phyloP scores from a whole-genome alignment of 306 rosid species.

The Malus fusca region DNA sequence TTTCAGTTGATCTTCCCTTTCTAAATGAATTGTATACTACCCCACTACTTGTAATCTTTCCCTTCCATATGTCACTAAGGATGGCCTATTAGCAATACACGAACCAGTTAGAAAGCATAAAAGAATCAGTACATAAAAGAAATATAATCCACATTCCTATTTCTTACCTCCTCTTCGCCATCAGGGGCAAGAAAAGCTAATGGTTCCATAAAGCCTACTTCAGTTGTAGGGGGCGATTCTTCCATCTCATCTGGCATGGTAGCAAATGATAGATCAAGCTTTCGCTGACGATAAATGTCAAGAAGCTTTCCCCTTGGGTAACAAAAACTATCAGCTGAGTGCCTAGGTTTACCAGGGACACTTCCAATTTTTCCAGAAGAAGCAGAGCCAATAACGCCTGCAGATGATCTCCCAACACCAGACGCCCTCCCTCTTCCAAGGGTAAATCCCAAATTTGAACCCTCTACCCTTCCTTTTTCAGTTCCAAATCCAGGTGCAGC shows the following conservation, averaged over 20 bases:
- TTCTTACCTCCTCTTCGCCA: constrained; percentile 43
- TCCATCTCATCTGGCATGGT: constrained; percentile 40
- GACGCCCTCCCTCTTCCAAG: constrained; percentile 46
- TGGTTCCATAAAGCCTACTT: constrained; percentile 33
- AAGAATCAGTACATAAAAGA: neutral
- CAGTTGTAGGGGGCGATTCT: constrained; percentile 27
- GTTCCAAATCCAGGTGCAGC: constrained; percentile 56
- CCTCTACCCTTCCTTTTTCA: constrained; percentile 47
- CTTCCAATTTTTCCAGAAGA: constrained; percentile 22
- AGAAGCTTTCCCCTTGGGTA: constrained; percentile 61
- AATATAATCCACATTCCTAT: neutral
- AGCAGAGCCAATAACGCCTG: constrained; percentile 24
- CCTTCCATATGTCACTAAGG: constrained; percentile 43
- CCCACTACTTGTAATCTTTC: constrained; percentile 45
- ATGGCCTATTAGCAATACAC: constrained; percentile 23
- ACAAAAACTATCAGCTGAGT: constrained; percentile 27
- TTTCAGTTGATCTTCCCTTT: constrained; percentile 31
- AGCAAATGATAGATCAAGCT: constrained; percentile 26
- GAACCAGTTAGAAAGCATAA: neutral
- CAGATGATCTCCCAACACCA: constrained; percentile 33
- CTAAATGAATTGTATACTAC: constrained; percentile 23
- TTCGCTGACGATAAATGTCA: constrained; percentile 43
- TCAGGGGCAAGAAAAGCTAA: constrained; percentile 53
- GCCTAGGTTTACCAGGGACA: constrained; percentile 31
- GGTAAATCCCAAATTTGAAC: constrained; percentile 46